Base-by-base conservation (phyloP, 2,329 filamentous ascomycete genomes). In the Ciborinia camelliae region DNA sequence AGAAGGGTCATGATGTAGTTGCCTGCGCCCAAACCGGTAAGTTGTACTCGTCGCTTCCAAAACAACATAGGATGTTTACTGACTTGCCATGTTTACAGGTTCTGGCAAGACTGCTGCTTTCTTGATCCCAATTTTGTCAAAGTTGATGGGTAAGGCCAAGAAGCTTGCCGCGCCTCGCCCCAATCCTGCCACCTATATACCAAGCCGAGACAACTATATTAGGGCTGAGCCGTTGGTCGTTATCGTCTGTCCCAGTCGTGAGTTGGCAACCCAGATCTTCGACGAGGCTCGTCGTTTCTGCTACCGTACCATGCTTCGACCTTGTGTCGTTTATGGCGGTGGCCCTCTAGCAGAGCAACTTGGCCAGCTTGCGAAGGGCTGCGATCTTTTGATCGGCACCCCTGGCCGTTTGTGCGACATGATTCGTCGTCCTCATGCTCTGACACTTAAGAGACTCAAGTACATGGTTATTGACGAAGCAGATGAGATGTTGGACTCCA, bases 41-140 rank as follows among this genome's bases (percentile, higher is more conserved):
- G 84, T 78, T 26, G 7, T 39, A 28, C 14, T 12, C 50, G 9
- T 37, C 2, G 32, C 32, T 23, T 14, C 26, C 15, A 14, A 23
- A 48, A 28, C 5, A 15, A 15, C 4, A 53, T 59, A 28, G 39
- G 59, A 37, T 61, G 12, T 48, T 23, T 14, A 20, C 23, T 28
- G 20, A 23, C 14, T 35, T 26, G 7, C n/a, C 5, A 20, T 28
- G 37, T 73, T 68, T 6, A 57, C 59, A 97, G 94, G 95, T 26
- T 98, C 94, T 32, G 95, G 95, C 61, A 99, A 99, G 81, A 99
- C 95, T 0, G 94, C 90, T 0, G 93, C 95, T 0, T 99, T 95
- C 74, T 79, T 99, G 5, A 86, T 97, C 63, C 95, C 95, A 0
- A 90, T 96, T 66, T 74, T 98, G 60, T 96, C 92, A 66, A 90